Percentiles rank a stretch among this genome's conserved stretches.
Evolutionary conservation across 768 basidiomycete species (phyloP).

Genomic region (Gautieria morchelliformis): DNA sequence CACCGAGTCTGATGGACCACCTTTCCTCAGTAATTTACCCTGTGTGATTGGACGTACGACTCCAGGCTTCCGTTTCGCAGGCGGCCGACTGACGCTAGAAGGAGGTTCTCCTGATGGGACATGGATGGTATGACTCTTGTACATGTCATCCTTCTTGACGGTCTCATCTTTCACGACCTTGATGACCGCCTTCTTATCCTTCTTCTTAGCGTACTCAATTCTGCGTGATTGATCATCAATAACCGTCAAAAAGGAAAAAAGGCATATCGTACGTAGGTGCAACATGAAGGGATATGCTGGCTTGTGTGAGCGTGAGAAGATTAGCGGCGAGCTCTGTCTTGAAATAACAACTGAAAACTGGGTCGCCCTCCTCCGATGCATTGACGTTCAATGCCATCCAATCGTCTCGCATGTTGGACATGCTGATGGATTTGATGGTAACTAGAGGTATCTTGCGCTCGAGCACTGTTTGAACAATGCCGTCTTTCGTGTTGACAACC

Average conservation of each 20-base stretch:
- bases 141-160: constrained; percentile 64
- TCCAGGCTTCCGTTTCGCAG: constrained; percentile 83
- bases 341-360: constrained; percentile 82
- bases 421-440: constrained; percentile 75
- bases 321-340: constrained; percentile 90
- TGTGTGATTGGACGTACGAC: constrained; percentile 75
- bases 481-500: constrained; percentile 52
- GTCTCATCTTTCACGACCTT: constrained; percentile 87
- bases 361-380: constrained; percentile 87
- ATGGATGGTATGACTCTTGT: constrained; percentile 89
- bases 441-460: constrained; percentile 87
- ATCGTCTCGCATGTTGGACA: constrained; percentile 89
- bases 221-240: constrained; percentile 29
- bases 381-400: constrained; percentile 82
- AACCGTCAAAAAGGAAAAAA: constrained; percentile 4
- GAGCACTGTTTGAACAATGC: constrained; percentile 42
- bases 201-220: constrained; percentile 91
- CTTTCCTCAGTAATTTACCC: constrained; percentile 69
- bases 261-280: constrained; percentile 56
- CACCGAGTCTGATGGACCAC: constrained; percentile 50
- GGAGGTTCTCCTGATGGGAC: constrained; percentile 85
- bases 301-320: constrained; percentile 73
- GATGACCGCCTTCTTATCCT: constrained; percentile 85
- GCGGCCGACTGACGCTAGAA: constrained; percentile 70
- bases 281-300: constrained; percentile 61